phyloP scores from a whole-genome alignment of 164 flowering plant species.

The Stephania cephalantha region DNA sequence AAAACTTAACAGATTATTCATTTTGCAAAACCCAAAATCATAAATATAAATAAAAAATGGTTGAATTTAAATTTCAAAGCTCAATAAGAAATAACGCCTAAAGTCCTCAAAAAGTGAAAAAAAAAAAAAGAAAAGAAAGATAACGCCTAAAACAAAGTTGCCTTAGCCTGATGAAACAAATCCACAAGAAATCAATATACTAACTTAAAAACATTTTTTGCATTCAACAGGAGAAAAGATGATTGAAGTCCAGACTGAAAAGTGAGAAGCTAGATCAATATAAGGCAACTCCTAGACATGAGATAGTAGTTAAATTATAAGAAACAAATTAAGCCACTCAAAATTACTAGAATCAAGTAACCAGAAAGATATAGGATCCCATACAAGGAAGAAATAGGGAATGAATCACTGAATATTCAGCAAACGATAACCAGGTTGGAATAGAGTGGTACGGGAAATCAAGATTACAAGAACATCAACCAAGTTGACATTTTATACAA shows the following conservation, averaged over 20 bases:
- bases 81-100: too few species aligned
- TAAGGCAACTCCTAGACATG: neutral
- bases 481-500: neutral
- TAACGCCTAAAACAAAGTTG: neutral
- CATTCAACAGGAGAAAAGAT: neutral
- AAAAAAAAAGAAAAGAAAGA: too few species aligned
- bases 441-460: neutral
- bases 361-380: neutral
- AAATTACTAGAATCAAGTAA: neutral
- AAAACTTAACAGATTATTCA: neutral
- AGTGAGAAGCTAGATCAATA: neutral
- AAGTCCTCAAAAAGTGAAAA: too few species aligned
- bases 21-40: neutral
- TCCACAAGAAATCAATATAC: neutral
- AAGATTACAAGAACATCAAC: too few species aligned
- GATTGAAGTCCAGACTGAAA: neutral
- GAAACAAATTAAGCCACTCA: neutral
- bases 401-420: neutral
- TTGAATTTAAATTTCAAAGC: too few species aligned
- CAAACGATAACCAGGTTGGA: too few species aligned
- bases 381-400: neutral
- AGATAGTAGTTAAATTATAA: neutral
- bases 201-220: neutral
- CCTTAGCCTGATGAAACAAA: neutral
- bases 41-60: neutral